These are phyloP conservation scores for Hapsidospora chrysogenum DNA, from an alignment of 495 filamentous ascomycete species.

Conservation along the genomic window DNA sequence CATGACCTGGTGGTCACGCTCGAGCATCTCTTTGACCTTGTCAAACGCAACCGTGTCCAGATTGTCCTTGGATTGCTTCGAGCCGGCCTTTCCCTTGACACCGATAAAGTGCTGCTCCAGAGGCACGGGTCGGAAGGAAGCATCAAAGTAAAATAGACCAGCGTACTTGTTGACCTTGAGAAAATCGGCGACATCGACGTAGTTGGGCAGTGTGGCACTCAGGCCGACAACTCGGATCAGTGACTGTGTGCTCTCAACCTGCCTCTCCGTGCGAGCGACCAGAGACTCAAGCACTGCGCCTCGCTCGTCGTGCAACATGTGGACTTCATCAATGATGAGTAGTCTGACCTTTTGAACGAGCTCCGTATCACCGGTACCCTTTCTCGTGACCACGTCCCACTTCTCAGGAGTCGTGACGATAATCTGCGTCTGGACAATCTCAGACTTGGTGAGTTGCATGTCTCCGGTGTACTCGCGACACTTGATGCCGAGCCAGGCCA, in stretches of 20 bases:
- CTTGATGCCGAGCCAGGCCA: conserved; percentile 80
- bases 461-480: conserved; percentile 90
- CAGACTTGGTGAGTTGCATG: conserved; percentile 95
- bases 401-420: conserved; percentile 99
- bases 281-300: conserved; percentile 91
- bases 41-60: conserved; percentile 74
- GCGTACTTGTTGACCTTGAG: conserved; percentile 87
- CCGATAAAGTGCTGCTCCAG: conserved; percentile 96
- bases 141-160: conserved; percentile 93
- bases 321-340: conserved; percentile 96
- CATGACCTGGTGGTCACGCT: conserved; percentile 85
- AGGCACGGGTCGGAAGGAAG: conserved; percentile 87
- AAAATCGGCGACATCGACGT: conserved; percentile 90
- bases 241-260: conserved; percentile 95
- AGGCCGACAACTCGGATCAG: conserved; percentile 92
- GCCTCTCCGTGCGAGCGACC: conserved; percentile 83
- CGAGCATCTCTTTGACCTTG: conserved; percentile 88
- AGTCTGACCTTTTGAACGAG: conserved; percentile 93
- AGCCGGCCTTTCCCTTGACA: conserved; percentile 77
- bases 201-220: conserved; percentile 91
- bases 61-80: conserved; percentile 67
- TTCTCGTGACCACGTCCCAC: conserved; percentile 96
- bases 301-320: conserved; percentile 97
- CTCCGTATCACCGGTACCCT: conserved; percentile 93
- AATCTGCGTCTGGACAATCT: conserved; percentile 90